phyloP scores from a whole-genome alignment of 192 early-diverging fungal species.

The Ambispora gerdemannii region DNA sequence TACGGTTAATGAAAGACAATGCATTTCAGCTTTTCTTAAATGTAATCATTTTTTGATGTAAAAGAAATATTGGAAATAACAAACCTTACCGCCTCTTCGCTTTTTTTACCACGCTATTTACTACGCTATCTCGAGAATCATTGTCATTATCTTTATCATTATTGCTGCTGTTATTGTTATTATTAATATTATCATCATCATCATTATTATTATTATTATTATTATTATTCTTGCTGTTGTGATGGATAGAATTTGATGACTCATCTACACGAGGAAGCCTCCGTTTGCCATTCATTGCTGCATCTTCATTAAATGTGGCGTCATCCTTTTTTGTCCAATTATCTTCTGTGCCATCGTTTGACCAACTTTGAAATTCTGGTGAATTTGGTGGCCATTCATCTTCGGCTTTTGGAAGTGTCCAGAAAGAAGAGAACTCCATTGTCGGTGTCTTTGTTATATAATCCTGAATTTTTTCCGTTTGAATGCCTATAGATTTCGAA shows the following conservation, averaged over 20 bases:
- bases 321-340: neutral
- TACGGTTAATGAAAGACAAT: too few species aligned
- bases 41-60: too few species aligned
- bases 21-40: too few species aligned
- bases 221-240: too few species aligned
- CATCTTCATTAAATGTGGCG: neutral
- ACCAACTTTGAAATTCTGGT: neutral
- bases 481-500: too few species aligned
- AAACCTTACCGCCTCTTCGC: neutral
- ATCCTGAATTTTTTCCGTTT: neutral
- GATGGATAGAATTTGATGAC: too few species aligned
- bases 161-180: too few species aligned
- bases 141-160: neutral
- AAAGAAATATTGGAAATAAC: too few species aligned
- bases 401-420: neutral
- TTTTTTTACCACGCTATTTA: neutral
- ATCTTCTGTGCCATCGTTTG: neutral
- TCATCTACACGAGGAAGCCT: neutral
- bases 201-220: too few species aligned
- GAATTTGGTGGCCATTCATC: neutral
- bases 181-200: too few species aligned
- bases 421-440: neutral
- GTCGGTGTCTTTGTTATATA: neutral
- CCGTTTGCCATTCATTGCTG: neutral
- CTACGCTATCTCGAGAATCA: too few species aligned